Evolutionary conservation across 2,329 filamentous ascomycete genomes (phyloP), one percentile per base, ranked within the genome.

Genomic region (Chaetomium sp.): DNA sequence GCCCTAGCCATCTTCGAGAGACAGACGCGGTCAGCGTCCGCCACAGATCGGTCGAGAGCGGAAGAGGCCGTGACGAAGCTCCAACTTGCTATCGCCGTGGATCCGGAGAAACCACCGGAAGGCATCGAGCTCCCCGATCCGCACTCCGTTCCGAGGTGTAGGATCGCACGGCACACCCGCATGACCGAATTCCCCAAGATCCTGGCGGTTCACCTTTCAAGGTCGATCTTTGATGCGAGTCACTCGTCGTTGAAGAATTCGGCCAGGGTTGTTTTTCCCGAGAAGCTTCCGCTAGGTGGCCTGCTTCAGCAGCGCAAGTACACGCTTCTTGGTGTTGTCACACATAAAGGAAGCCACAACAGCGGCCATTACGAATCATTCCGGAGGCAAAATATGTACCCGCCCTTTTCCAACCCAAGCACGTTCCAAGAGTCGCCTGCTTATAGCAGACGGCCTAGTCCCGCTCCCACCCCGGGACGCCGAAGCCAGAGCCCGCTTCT

Each of bases 301-400:
- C 75, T 97, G 32, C 72, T 94, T 44, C 81, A 87, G 55, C 85
- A 87, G 66, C 87, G 85, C 61, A 87, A 82, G 67, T 99, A 96
- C 72, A 89, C 86, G 65, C 77, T 99, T 5, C 79, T 95, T 0
- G 90, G 87, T 10, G 82, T 95, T 38, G 90, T 99, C 38, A 95
- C 89, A 27, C 94, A 99, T 69, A 95, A 95, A 66, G 94, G 94
- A 40, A 95, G 89, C 59, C 94, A 99, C 69, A 87, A 96, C 67
- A 96, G 91, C 65, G 94, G 94, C 0, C 94, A 99, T 68, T 99
- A 99, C 73, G 94, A 99, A 70, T 92, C 91, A 0, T 97, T 97
- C 70, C 82, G 94, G 37, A 82, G 94, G 40, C 94, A 97, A 70
- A 87, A 89, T 56, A 73, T 89, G 7, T 83, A 86, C 50, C 75